Evolutionary conservation across 257 asterid species (phyloP), one percentile per base, ranked within the genome.

Genomic region (Fraxinus cuspidata): DNA sequence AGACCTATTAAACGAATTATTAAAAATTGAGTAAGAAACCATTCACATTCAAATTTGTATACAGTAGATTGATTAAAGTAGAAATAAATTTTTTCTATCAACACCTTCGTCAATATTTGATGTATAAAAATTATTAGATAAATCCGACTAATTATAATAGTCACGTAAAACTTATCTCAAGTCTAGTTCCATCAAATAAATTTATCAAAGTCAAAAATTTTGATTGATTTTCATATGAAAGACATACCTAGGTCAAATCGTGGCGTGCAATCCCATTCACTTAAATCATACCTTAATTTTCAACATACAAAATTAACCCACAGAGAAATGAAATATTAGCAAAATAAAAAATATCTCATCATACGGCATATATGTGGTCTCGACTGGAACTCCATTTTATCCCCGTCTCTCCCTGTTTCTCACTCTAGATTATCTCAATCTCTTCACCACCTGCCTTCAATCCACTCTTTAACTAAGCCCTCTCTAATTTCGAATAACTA

Each of bases 381-480:
- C 89, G 87, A 81, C 87, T 81, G 78, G 81, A 86, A 84, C 87
- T 86, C 89, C 84, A 83, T 83, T 76, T 66, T 42, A 83, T 78
- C 83, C 83, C 49, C 80, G 31, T 74, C 53, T 65, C 69, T 27
- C 34, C 27, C 19, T 63, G 8, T 63, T 63, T 63, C 47, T 31
- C 70, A 12, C 70, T 7, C 28, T 82, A 80, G 82, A 78, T 83
- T 85, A 85, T 85, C 87, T 77, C 74, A 74, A 21, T 65, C 29
- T 73, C 18, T 34, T 21, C 69, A 27, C 69, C 69, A 63, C 69
- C 35, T 63, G 69, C 69, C 69, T 63, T 27, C 34, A 63, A 63
- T 37, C 80, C 12, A 56, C 77, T 19, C n/a, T 34, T 19, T 51
- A 29, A 32, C 68, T 56, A 74, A 74, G 19, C 27, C 77, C 77